Base-by-base conservation (phyloP, 805 yeast species). In the Candida ascalaphidarum region DNA sequence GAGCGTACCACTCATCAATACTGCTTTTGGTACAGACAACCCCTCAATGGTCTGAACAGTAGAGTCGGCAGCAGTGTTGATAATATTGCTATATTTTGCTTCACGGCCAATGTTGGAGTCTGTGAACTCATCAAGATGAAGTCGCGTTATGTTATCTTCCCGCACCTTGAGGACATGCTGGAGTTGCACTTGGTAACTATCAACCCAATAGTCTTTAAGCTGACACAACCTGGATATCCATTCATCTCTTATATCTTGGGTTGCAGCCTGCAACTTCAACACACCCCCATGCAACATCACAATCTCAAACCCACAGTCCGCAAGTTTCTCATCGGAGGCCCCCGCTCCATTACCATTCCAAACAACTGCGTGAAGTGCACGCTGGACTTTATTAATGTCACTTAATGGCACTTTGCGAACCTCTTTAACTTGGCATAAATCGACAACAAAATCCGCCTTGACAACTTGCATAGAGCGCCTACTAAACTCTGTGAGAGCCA, bases 401-500 rank as follows among this genome's bases (percentile, higher is more conserved):
- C 43, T 35, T 3, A 27, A 15, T 0, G 56, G 50, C 11, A 67
- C 55, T 3, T 53, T 42, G 11, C 43, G 33, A 4, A 80, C 56
- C 0, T 52, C 53, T 6, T 42, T 47, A 2, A 81, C 62, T 6
- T 65, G 59, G 13, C 68, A 49, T 29, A 88, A 38, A 44, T 85
- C 83, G 6, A 88, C 43, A 10, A 81, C 53, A 0, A 77, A 76
- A 17, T 70, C 68, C 0, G 94, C 68, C 28, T 69, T 68, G 1
- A 72, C 48, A 4, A 83, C 49, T 30, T 71, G 69, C 14, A 63
- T 59, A 1, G 75, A 52, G 28, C 78, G 63, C 33, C 96, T 61
- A 35, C 77, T 77, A 23, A 70, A 68, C 36, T 83, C 89, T 16
- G 63, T 59, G n/a, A 74, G 39, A 0, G 94, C 94, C 24, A 52